A percentile compares a stretch with the other conserved stretches of the same genome.
These are phyloP conservation scores for Ophiostoma pallidulum DNA, from an alignment of 2,329 filamentous ascomycete species.

Conservation along the genomic window DNA sequence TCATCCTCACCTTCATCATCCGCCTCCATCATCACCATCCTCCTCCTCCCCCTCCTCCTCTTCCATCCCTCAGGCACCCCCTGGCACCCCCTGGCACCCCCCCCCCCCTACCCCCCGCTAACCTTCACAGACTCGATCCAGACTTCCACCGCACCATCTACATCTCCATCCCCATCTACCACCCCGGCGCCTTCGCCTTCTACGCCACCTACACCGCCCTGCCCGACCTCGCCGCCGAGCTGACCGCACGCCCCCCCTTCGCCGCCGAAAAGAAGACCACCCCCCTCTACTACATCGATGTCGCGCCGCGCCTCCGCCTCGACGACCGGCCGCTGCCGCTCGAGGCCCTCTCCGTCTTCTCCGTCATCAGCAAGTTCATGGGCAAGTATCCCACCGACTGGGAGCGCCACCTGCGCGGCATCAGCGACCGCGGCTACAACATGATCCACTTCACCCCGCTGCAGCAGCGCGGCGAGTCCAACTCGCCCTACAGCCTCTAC, in stretches of 20 bases:
- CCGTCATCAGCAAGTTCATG: constrained; percentile 96
- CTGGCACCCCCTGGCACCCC: too few species aligned
- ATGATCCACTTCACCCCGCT: constrained; percentile 98
- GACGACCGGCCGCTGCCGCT: constrained; percentile 68
- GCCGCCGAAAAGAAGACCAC: constrained; percentile 55
- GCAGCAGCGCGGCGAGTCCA: constrained; percentile 78
- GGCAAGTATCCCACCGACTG: constrained; percentile 83
- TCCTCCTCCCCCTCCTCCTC: too few species aligned
- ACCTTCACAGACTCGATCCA: constrained; percentile 74
- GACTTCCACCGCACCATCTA: constrained; percentile 89
- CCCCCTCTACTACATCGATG: constrained; percentile 82
- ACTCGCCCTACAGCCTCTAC: constrained; percentile 94
- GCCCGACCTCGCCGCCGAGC: constrained; percentile 59
- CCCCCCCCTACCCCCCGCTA: too few species aligned
- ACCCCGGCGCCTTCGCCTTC: constrained; percentile 83
- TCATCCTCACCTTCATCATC: too few species aligned
- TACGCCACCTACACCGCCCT: constrained; percentile 88
- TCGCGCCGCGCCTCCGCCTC: constrained; percentile 70
- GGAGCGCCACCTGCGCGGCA: constrained; percentile 80
- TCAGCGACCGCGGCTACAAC: constrained; percentile 89
- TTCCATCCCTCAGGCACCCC: too few species aligned
- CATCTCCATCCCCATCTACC: constrained; percentile 77
- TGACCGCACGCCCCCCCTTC: constrained; percentile 36
- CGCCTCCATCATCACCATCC: too few species aligned
- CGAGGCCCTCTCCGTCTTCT: constrained; percentile 83